Conservation (phyloP, 2,329 filamentous ascomycete genomes). For the Epichloe sibirici region DNA sequence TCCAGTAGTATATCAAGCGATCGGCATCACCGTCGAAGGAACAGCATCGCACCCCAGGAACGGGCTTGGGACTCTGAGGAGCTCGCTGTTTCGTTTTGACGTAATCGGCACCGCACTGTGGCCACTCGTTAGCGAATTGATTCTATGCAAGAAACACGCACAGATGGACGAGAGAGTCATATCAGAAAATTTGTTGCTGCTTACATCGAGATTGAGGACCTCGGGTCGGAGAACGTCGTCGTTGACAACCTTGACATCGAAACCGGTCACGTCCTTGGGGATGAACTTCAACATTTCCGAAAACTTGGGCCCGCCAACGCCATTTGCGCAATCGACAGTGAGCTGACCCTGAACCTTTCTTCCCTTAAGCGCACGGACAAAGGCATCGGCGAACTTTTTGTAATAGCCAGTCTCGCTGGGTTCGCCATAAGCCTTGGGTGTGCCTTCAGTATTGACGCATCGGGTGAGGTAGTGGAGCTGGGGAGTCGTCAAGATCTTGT, state of each 20-base stretch:
- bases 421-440: slow-evolving; percentile 76
- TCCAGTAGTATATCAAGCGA: slow-evolving; percentile 89
- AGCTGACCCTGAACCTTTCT: slow-evolving; percentile 62
- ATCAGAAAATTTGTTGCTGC: slow-evolving; percentile 13
- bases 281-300: slow-evolving; percentile 75
- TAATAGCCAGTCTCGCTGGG: slow-evolving; percentile 90
- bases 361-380: slow-evolving; percentile 69
- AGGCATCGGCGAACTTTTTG: slow-evolving; percentile 76
- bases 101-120: slow-evolving; percentile 81
- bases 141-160: neutral
- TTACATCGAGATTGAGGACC: slow-evolving; percentile 74
- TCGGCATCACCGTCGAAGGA: slow-evolving; percentile 94
- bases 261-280: slow-evolving; percentile 52
- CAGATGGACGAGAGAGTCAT: no score
- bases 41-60: slow-evolving; percentile 66
- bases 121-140: slow-evolving; percentile 4
- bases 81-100: slow-evolving; percentile 95
- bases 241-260: slow-evolving; percentile 81
- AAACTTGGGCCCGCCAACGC: slow-evolving; percentile 87
- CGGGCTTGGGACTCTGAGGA: slow-evolving; percentile 69
- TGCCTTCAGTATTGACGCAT: slow-evolving; percentile 85
- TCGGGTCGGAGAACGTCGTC: slow-evolving; percentile 88
- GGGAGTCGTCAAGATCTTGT: slow-evolving; percentile 88
- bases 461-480: slow-evolving; percentile 95
- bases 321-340: slow-evolving; percentile 91